A percentile compares a stretch with the other conserved stretches of the same genome.
Conservation (phyloP, 805 yeast genomes). For the Kodamaea fukazawae region DNA sequence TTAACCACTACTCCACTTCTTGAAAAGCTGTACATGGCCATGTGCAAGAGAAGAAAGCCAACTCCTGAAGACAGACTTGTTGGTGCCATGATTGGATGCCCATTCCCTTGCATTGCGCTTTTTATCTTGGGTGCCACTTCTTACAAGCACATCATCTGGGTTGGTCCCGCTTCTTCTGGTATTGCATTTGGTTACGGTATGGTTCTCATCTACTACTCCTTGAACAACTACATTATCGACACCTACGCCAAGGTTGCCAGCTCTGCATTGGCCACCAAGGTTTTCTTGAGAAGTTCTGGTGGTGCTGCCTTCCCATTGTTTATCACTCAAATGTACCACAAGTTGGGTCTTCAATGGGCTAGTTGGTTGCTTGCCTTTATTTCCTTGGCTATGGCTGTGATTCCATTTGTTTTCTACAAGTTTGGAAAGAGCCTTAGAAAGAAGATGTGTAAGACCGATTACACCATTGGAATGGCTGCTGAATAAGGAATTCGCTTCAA, state of each 20-base stretch:
- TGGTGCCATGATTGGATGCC: conserved; percentile 82
- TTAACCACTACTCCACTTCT: conserved; percentile 69
- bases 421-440: conserved; percentile 65
- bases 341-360: conserved; percentile 77
- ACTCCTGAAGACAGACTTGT: conserved; percentile 77
- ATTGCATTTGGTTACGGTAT: conserved; percentile 60
- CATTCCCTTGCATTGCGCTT: conserved; percentile 76
- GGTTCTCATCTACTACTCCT: conserved; percentile 57
- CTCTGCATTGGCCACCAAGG: conserved; percentile 77
- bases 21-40: conserved; percentile 57
- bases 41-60: conserved; percentile 55
- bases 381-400: conserved; percentile 68
- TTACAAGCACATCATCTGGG: conserved; percentile 62
- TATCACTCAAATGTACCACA: conserved; percentile 76
- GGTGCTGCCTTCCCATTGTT: conserved; percentile 86
- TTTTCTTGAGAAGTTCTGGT: conserved; percentile 75
- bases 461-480: conserved; percentile 19
- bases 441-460: conserved; percentile 66
- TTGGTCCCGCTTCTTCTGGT: conserved; percentile 60
- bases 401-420: conserved; percentile 69
- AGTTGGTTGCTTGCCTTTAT: conserved; percentile 75
- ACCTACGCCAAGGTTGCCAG: conserved; percentile 83
- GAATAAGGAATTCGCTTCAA: too few relatives aligned
- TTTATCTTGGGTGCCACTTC: conserved; percentile 83
- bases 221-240: conserved; percentile 83